Evolutionary conservation across 305 asterid genomes (phyloP).

Genomic region (Solanum hybrid): DNA sequence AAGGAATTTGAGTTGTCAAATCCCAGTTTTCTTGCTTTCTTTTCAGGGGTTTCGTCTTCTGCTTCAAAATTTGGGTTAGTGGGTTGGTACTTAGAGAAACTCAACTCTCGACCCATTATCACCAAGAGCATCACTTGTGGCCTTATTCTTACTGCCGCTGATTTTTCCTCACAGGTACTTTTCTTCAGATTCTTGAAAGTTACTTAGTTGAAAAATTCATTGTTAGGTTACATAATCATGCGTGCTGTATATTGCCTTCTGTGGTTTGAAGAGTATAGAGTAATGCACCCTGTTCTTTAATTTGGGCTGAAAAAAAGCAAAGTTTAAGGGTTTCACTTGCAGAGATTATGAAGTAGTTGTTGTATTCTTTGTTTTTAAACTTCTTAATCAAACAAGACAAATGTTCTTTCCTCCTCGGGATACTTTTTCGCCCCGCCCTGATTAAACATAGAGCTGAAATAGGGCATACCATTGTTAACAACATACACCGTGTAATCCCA

Average conservation of each 20-base stretch:
- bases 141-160: slow-evolving; percentile 80
- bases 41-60: slow-evolving; percentile 19
- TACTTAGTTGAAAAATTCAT: background rate
- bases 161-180: slow-evolving; percentile 75
- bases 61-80: slow-evolving; percentile 36
- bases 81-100: slow-evolving; percentile 55
- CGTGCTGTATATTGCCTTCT: background rate
- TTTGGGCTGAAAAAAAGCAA: background rate
- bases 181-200: background rate
- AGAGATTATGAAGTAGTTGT: background rate
- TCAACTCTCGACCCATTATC: slow-evolving; percentile 58
- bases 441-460: background rate
- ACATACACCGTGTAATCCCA: background rate
- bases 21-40: slow-evolving; percentile 21
- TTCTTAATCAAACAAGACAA: background rate
- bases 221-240: background rate
- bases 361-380: background rate
- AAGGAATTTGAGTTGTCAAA: slow-evolving; percentile 23
- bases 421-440: background rate
- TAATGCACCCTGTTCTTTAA: background rate
- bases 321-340: background rate
- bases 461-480: background rate
- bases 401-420: background rate
- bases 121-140: slow-evolving; percentile 76
- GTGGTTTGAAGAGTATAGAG: background rate